Evolutionary conservation across 1,284 basidiomycete genomes (phyloP), one percentile per base, ranked within the genome.

Genomic region (Mycena sp.): DNA sequence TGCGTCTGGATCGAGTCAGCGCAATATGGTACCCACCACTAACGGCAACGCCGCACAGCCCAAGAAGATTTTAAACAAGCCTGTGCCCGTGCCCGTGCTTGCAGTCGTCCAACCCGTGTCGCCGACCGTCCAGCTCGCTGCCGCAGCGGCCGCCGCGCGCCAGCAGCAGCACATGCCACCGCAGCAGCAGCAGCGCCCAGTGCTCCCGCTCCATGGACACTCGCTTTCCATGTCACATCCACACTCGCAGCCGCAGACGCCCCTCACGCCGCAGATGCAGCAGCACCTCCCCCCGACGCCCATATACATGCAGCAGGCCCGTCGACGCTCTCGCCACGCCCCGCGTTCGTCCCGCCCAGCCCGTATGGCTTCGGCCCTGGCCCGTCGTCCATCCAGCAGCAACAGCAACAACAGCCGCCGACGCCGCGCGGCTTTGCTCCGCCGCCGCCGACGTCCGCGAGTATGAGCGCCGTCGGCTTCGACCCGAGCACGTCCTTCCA

Each of bases 351-450:
- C 50, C 77, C 82, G n/a, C 77, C 81, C 3, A 69, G 72, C 51
- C 77, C 83, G 40, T 89, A 83, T 53, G 81, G 81, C 14, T 88
- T 85, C 69, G 79, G 72, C 46, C 76, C 81, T 16, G 79, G 78
- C 6, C 74, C 80, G 21, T 61, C 64, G 40, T 76, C 82, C 21
- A 75, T 83, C n/a, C 63, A 56, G 35, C 49, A 46, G 44, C 54
- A 56, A 41, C 43, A 46, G 19, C 52, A 51, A 26, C 53, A 55
- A 14, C 53, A 55, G 29, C 77, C 80, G 11, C 78, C 79, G 3
- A 70, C 80, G n/a, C 75, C 58, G 70, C 69, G 43, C 73, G 75
- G 40, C 68, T 71, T 61, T 45, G n/a, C n/a, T n/a, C n/a, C n/a
- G n/a, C n/a, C n/a, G n/a, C 25, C 55, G 40, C 50, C 58, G 12